phyloP scores from a whole-genome alignment of 139 green algal genomes.

The Pseudopediastrum boryanum region DNA sequence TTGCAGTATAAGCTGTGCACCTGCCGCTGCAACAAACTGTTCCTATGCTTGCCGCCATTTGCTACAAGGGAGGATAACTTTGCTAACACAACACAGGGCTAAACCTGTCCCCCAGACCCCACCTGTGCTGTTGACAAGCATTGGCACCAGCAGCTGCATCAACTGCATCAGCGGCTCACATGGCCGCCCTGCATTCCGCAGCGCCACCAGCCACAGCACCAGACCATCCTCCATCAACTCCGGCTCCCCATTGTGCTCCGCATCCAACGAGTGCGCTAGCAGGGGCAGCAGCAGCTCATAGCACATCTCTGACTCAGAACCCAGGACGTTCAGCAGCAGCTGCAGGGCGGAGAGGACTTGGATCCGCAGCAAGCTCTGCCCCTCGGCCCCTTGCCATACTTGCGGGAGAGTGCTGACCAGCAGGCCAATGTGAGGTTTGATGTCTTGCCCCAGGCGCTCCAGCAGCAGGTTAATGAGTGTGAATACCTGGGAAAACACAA shows the following conservation, averaged over 20 bases:
- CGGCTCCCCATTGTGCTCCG: conserved; percentile 46
- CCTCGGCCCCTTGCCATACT: conserved; percentile 70
- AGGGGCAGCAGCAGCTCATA: conserved; percentile 77
- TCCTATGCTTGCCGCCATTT: too few relatives aligned
- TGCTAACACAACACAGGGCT: not conserved
- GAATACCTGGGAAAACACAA: conserved; percentile 82
- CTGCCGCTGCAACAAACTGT: too few relatives aligned
- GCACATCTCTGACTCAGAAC: conserved; percentile 48
- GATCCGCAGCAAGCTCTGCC: conserved; percentile 81
- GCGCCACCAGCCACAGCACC: conserved; percentile 83
- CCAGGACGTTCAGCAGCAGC: conserved; percentile 79
- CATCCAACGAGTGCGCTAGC: conserved; percentile 70
- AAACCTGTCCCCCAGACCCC: not conserved
- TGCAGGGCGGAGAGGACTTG: conserved; percentile 81
- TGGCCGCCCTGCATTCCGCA: conserved; percentile 67
- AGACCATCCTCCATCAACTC: conserved; percentile 92
- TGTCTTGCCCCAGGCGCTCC: conserved; percentile 65
- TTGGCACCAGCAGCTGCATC: conserved; percentile 59
- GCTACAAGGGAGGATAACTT: too few relatives aligned
- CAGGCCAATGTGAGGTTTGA: conserved; percentile 55
- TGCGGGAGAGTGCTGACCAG: conserved; percentile 72
- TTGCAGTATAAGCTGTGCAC: too few relatives aligned
- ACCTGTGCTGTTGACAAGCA: conserved; percentile 72
- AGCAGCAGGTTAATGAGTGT: conserved; percentile 77
- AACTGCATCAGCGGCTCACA: conserved; percentile 58